A percentile compares a stretch with the other conserved stretches of the same genome.
Evolutionary conservation across 208 protist genomes (phyloP).

Genomic region (Trypanosoma congolense): DNA sequence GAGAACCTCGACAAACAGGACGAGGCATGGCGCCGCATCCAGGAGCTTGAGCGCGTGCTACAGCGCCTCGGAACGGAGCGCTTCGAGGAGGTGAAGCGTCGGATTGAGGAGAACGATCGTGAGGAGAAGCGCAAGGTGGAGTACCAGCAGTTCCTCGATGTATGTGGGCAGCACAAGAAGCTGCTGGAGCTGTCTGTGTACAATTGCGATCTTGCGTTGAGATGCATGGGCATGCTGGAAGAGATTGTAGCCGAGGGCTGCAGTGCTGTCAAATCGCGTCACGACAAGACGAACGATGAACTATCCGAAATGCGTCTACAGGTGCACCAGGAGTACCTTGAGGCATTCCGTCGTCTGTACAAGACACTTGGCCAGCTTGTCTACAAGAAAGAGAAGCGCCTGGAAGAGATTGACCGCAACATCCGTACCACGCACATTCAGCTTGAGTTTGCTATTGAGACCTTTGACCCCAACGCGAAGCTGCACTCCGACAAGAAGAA

Average conservation of each 20-base stretch:
- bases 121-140: constrained; percentile 81
- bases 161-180: constrained; percentile 72
- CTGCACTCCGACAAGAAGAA: constrained; percentile 66
- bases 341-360: constrained; percentile 67
- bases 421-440: constrained; percentile 69
- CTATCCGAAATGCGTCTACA: constrained; percentile 49
- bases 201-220: constrained; percentile 71
- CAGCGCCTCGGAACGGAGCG: constrained; percentile 73
- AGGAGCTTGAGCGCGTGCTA: constrained; percentile 72
- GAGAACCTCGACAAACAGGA: constrained; percentile 78
- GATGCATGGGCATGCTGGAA: constrained; percentile 64
- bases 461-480: constrained; percentile 72
- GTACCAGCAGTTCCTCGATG: constrained; percentile 84
- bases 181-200: constrained; percentile 75
- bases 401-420: constrained; percentile 77
- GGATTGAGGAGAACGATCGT: constrained; percentile 78
- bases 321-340: constrained; percentile 67
- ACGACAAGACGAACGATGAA: constrained; percentile 70
- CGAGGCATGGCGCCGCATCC: constrained; percentile 73
- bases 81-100: constrained; percentile 82
- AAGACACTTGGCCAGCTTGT: constrained; percentile 71
- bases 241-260: constrained; percentile 71
- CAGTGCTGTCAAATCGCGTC: constrained; percentile 60
- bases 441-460: constrained; percentile 72
- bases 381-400: constrained; percentile 72